phyloP scores from a whole-genome alignment of 805 yeast genomes.

The Candida anglica region DNA sequence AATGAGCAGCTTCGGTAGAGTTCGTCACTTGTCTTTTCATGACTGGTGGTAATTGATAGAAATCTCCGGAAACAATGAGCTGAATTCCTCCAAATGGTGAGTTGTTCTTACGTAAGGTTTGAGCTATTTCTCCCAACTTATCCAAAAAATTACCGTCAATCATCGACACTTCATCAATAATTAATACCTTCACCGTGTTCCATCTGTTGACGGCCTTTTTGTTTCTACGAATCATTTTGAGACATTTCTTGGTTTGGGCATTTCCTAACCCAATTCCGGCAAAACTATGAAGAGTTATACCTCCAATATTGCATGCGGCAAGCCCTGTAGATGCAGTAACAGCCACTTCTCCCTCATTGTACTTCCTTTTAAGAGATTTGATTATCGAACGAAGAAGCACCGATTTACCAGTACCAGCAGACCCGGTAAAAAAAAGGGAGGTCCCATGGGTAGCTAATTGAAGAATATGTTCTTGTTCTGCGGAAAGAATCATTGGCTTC shows the following conservation, averaged over 20 bases:
- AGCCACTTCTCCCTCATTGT: conserved; percentile 52
- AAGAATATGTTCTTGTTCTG: conserved; percentile 65
- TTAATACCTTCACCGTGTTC: conserved; percentile 52
- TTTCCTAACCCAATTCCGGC: conserved; percentile 80
- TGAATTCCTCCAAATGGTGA: conserved; percentile 81
- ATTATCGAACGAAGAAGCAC: conserved; percentile 69
- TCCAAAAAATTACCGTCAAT: conserved; percentile 65
- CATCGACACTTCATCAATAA: conserved; percentile 81
- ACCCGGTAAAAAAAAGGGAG: conserved; percentile 88
- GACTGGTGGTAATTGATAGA: conserved; percentile 80
- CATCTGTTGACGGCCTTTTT: conserved; percentile 51
- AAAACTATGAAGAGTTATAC: conserved; percentile 80
- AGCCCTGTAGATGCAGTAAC: conserved; percentile 95
- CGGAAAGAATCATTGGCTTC: conserved; percentile 32
- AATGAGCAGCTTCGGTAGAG: neutral
- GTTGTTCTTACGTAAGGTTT: conserved; percentile 39
- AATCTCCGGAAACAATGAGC: conserved; percentile 73
- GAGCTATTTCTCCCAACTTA: conserved; percentile 60
- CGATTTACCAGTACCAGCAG: conserved; percentile 98
- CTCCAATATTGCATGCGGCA: conserved; percentile 93
- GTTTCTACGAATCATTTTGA: conserved; percentile 51
- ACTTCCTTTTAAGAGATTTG: conserved; percentile 42
- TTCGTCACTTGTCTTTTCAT: conserved; percentile 16
- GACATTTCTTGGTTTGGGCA: conserved; percentile 43
- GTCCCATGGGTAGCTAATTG: conserved; percentile 60